Percentiles rank a stretch among this genome's conserved stretches.
Evolutionary conservation across 2,329 filamentous ascomycete species (phyloP).

Genomic region (Aspergillus phoenicis): DNA sequence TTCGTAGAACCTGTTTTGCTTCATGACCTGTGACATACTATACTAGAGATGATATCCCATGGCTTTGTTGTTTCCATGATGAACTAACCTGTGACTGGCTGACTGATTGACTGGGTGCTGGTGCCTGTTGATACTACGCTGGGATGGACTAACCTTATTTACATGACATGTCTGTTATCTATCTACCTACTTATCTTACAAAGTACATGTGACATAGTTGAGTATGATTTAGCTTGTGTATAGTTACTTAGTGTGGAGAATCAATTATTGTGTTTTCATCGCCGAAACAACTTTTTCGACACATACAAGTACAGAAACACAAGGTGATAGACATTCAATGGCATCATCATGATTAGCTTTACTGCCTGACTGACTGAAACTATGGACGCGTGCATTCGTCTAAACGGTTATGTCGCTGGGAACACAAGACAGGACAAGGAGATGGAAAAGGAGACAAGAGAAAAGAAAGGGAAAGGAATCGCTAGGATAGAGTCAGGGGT

Average conservation of each 20-base stretch:
- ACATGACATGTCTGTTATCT: not conserved
- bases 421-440: not conserved
- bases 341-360: constrained; percentile 20
- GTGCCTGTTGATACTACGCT: not conserved
- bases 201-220: too few relatives aligned
- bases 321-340: constrained; percentile 10
- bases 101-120: not conserved
- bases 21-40: constrained; percentile 2
- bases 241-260: not conserved
- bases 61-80: not conserved
- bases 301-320: constrained; percentile 14
- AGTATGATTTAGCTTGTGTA: too few relatives aligned
- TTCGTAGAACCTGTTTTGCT: not conserved
- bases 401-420: constrained; percentile 18
- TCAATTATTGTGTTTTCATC: not conserved
- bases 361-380: constrained; percentile 15
- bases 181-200: not conserved
- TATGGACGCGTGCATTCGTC: constrained; percentile 20
- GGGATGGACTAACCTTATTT: not conserved
- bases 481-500: constrained; percentile 1
- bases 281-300: constrained; percentile 2
- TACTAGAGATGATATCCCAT: constrained; percentile 17
- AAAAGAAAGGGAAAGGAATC: constrained; percentile 14
- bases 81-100: not conserved
- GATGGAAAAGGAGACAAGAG: not conserved